Base-by-base conservation (phyloP, 441 rosid genomes). In the Populus hybrid region DNA sequence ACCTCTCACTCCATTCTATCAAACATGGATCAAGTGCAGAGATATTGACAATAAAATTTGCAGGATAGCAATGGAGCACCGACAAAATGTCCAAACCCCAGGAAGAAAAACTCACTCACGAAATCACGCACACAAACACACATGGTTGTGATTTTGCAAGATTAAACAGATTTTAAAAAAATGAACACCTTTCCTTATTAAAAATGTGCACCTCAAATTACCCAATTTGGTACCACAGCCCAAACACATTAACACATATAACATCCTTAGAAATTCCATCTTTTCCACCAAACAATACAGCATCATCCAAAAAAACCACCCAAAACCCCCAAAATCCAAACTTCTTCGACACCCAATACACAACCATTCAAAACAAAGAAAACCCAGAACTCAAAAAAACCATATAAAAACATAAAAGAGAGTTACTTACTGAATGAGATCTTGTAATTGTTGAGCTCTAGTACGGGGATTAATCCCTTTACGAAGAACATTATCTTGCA, bases 391-490 rank as follows among this genome's bases (percentile, higher is more conserved):
- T 61, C 66, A 61, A 61, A 9, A 53, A 53, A 23, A 24, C n/a
- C 16, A 28, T 61, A 8, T n/a, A 50, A 0, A 21, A 42, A 40
- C 0, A 19, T 19, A 72, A 9, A 34, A 4, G 34, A 32, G 68
- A 16, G 9, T 63, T 9, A 26, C 79, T 85, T 84, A 95, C 99
- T 89, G 87, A 21, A 70, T 75, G 68, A 95, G 98, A 92, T 95
- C 98, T 71, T 87, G 82, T 61, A 95, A 90, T 78, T 95, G 99
- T 79, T 92, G 97, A 80, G 88, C 97, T 66, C 99, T 84, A 34
- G 99, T 87, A 64, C 99, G 94, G 35, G 99, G 99, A 80, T 94
- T 95, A 34, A 95, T 95, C 69, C 98, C 99, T 78, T 95, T 95
- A 6, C 99, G 87, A 12, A 95, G 91, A 79, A 92, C 94, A 85